A percentile compares a stretch with the other conserved stretches of the same genome.
These are phyloP conservation scores for Neofusicoccum kwambonambiense DNA, from an alignment of 2,329 filamentous ascomycete species.

Conservation along the genomic window DNA sequence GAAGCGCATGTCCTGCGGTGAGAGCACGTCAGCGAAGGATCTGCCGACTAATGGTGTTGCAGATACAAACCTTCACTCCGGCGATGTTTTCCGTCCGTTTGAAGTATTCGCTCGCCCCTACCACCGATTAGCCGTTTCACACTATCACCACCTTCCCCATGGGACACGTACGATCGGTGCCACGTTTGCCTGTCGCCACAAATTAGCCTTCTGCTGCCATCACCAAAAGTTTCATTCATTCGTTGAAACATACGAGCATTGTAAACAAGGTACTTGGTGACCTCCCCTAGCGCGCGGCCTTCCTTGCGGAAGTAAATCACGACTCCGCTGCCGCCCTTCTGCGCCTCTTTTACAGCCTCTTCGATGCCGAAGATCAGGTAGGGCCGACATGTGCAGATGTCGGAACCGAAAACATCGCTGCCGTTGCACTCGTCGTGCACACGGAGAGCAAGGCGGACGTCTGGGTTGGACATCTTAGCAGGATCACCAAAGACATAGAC, in stretches of 20 bases:
- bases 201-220: not conserved
- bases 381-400: conserved; percentile 95
- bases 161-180: conserved; percentile 56
- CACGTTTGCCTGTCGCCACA: conserved; percentile 57
- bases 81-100: conserved; percentile 97
- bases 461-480: conserved; percentile 87
- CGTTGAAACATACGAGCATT: conserved; percentile 54
- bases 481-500: conserved; percentile 98
- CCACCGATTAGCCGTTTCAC: conserved; percentile 4
- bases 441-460: conserved; percentile 75
- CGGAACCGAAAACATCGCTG: conserved; percentile 94
- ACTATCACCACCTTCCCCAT: conserved; percentile 5
- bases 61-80: conserved; percentile 65
- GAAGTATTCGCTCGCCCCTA: conserved; percentile 81
- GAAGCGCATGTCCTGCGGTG: conserved; percentile 74
- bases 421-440: conserved; percentile 92
- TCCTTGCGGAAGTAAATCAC: conserved; percentile 99
- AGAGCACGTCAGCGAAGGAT: conserved; percentile 20
- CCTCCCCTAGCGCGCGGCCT: conserved; percentile 88
- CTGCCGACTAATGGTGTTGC: conserved; percentile 4
- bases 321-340: conserved; percentile 87
- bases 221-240: not conserved
- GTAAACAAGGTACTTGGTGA: conserved; percentile 84
- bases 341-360: conserved; percentile 95
- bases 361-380: conserved; percentile 97